Evolutionary conservation across 2,329 filamentous ascomycete species (phyloP).

Genomic region (Ascochyta koolunga): DNA sequence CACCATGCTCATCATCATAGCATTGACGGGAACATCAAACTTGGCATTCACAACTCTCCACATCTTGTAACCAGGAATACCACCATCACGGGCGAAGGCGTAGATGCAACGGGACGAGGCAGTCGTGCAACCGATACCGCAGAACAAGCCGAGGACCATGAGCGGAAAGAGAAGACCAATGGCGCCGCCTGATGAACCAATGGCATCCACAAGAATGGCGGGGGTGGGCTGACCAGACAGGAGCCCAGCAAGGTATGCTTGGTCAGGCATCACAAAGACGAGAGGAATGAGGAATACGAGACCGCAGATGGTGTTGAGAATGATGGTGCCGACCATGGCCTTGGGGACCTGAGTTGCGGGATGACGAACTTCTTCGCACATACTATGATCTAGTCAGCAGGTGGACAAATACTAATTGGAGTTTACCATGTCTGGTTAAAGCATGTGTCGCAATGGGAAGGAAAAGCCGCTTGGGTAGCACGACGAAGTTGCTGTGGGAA

Average conservation of each 20-base stretch:
- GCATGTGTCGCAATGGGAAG: constrained; percentile 26
- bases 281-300: constrained; percentile 72
- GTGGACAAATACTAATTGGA: constrained; percentile 15
- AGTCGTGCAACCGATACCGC: constrained; percentile 72
- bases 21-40: constrained; percentile 70
- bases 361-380: constrained; percentile 74
- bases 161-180: constrained; percentile 69
- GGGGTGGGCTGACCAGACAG: constrained; percentile 68
- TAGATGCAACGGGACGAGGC: constrained; percentile 71
- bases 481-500: constrained; percentile 19
- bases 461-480: constrained; percentile 21
- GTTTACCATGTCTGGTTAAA: constrained; percentile 24
- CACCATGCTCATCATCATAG: constrained; percentile 73
- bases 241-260: constrained; percentile 60
- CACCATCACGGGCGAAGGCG: constrained; percentile 73
- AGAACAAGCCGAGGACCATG: constrained; percentile 69
- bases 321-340: constrained; percentile 71
- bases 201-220: constrained; percentile 66
- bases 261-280: constrained; percentile 71
- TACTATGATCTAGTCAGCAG: constrained; percentile 54
- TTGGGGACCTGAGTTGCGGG: constrained; percentile 73
- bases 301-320: constrained; percentile 70
- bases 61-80: constrained; percentile 65
- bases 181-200: constrained; percentile 66
- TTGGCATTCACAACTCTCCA: constrained; percentile 68